Evolutionary conservation across 2,329 filamentous ascomycete genomes (phyloP), one percentile per base, ranked within the genome.

Genomic region (Gaeumannomyces tritici): DNA sequence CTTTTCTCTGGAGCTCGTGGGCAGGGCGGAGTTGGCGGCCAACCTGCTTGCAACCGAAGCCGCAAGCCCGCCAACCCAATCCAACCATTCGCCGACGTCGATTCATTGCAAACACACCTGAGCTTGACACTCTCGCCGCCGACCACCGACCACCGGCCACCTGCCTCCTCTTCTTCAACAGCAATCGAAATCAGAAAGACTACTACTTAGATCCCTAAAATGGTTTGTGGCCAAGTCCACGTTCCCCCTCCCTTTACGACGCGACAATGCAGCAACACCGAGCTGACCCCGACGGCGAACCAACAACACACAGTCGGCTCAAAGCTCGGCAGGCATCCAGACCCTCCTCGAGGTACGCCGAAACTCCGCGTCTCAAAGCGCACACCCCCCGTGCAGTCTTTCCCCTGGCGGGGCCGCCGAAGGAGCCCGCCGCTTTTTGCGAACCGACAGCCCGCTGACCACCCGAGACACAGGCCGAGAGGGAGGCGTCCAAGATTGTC

Each of bases 401-500:
- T 28, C 29, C 29, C 29, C 29, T 59, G 58, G 61, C 28, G 12
- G 12, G 27, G 26, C 61, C 31, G 18, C 63, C 28, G 59, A 56
- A 31, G 24, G 21, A 59, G 55, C 55, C 55, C 31, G 15, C 35
- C 42, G 42, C 42, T 7, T 21, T 51, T 8, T 9, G 21, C 42
- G 42, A 51, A 51, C 2, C 42, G 42, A 51, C 9, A 4, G 42
- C 42, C n/a, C 42, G 42, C 42, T 51, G 42, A 51, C 42, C 24
- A 58, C 55, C 27, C 12, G 42, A 18, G 21, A 42, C 31, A 35
- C 69, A 98, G 93, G 93, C 95, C 71, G 95, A 99, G 85, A 89
- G 92, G 78, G 93, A 98, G 77, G 95, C 95, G 65, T 93, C 96
- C 79, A 97, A 97, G 85, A 99, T 99, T 75, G 93, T 99, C 63